Base-by-base conservation (phyloP, 106 monocot genomes). In the Phalaenopsis aphrodite region DNA sequence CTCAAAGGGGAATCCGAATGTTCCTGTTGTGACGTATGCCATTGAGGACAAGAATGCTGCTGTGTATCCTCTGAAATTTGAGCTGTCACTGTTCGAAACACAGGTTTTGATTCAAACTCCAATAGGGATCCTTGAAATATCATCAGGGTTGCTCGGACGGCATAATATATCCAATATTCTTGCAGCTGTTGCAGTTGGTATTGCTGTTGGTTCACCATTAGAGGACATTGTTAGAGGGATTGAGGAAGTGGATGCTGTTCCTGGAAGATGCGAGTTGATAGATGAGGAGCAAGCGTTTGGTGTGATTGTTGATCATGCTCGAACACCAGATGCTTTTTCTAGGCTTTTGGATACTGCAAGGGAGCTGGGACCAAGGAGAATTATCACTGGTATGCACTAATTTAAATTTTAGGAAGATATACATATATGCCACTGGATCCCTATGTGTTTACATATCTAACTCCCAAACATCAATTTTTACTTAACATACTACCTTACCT, bases 271-370 rank as follows among this genome's bases (percentile, higher is more conserved):
- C 75, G 96, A 97, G 61, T 77, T 97, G 55, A 92, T 97, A 75
- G 91, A 94, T 74, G 96, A 96, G 82, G 96, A 93, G 46, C 96
- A 93, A 85, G 87, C 93, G 12, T 96, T 91, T 90, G 93, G 85
- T 14, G 96, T 96, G 37, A 81, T 96, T 43, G 96, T 96, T 56
- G 96, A 93, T 80, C 78, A 91, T 91, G 93, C 96, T 24, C 83
- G 83, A 75, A 88, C 93, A 42, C 88, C 93, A 24, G 87, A 90
- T 80, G 84, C 84, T 48, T 79, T 96, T 41, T 91, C 93, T 0
- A 93, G 87, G 76, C 84, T 96, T 67, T 79, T 96, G 14, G 93
- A 96, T 82, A 82, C 88, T 39, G 77, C 84, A 19, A 88, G 88
- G 77, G 96, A 96, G 77, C 77, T 96, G 55, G 80, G 82, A 41